Percentiles rank a stretch among this genome's conserved stretches.
These are phyloP conservation scores for Microascus cirrosus DNA, from an alignment of 2,329 filamentous ascomycete genomes.

Conservation along the genomic window DNA sequence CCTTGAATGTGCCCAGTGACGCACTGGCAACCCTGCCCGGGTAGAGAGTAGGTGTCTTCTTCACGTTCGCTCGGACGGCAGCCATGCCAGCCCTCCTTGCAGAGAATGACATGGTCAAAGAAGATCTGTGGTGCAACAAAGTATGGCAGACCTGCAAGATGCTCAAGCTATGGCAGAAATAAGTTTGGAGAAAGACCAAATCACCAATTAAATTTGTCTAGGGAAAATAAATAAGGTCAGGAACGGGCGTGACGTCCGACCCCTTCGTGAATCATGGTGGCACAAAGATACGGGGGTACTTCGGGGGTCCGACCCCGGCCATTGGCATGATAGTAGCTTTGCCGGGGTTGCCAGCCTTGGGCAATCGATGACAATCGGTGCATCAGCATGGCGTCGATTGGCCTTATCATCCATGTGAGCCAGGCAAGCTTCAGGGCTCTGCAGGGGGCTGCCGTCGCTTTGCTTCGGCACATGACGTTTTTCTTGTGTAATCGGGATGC, in stretches of 20 bases:
- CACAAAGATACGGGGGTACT: not conserved
- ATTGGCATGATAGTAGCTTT: not conserved
- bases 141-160: not conserved
- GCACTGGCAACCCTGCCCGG: conserved; percentile 16
- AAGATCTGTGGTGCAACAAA: not conserved
- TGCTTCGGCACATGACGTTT: not conserved
- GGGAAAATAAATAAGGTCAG: not conserved
- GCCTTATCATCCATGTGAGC: not conserved
- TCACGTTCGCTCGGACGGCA: not conserved
- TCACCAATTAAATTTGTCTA: not conserved
- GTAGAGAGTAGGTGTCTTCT: not conserved
- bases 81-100: not conserved
- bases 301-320: not conserved
- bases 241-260: not conserved
- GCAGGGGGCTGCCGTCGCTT: not conserved
- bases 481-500: not conserved
- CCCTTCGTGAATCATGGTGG: not conserved
- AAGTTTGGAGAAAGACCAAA: not conserved
- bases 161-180: not conserved
- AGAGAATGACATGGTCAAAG: conserved; percentile 1
- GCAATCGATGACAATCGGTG: not conserved
- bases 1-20: conserved; percentile 74
- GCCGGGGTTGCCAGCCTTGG: not conserved
- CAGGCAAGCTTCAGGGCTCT: not conserved
- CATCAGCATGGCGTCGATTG: not conserved